Conservation (phyloP, 2,329 filamentous ascomycete genomes). For the Exophiala phaeomuriformis region DNA sequence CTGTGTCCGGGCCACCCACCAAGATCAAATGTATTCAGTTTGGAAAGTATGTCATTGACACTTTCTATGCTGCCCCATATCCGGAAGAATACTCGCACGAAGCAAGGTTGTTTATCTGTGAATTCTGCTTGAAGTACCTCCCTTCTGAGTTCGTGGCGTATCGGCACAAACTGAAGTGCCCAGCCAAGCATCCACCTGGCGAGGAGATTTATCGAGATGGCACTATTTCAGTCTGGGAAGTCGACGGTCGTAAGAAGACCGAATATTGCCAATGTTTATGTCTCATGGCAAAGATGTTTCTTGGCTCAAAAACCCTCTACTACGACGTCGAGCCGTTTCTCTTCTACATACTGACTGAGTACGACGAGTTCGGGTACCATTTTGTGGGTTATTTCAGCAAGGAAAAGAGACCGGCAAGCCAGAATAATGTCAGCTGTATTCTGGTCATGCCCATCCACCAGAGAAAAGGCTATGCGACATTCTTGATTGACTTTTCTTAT, state of each 20-base stretch:
- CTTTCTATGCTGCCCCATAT: slow-evolving; percentile 97
- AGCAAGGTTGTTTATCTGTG: slow-evolving; percentile 94
- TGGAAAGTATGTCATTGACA: slow-evolving; percentile 95
- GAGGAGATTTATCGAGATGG: slow-evolving; percentile 97
- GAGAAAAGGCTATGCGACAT: slow-evolving; percentile 91
- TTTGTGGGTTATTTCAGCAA: slow-evolving; percentile 99
- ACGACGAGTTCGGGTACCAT: slow-evolving; percentile 83
- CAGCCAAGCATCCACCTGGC: slow-evolving; percentile 90
- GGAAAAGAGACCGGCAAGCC: slow-evolving; percentile 87
- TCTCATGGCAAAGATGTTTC: slow-evolving; percentile 87
- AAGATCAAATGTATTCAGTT: slow-evolving; percentile 99
- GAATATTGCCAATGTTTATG: slow-evolving; percentile 97
- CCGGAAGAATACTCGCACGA: slow-evolving; percentile 98
- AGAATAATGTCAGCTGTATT: slow-evolving; percentile 97
- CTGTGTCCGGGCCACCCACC: slow-evolving; percentile 76
- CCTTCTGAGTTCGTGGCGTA: slow-evolving; percentile 97
- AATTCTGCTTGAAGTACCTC: slow-evolving; percentile 99
- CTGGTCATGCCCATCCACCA: slow-evolving; percentile 93
- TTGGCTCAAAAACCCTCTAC: slow-evolving; percentile 96
- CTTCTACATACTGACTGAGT: slow-evolving; percentile 94
- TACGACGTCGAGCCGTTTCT: slow-evolving; percentile 99
- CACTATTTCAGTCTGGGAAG: slow-evolving; percentile 91
- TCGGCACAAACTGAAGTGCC: slow-evolving; percentile 95
- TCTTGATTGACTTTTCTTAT: slow-evolving; percentile 97
- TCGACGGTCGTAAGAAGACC: slow-evolving; percentile 85